A percentile compares a stretch with the other conserved stretches of the same genome.
Conservation (phyloP, 345 rosid genomes). For the Cardiospermum halicacabum region DNA sequence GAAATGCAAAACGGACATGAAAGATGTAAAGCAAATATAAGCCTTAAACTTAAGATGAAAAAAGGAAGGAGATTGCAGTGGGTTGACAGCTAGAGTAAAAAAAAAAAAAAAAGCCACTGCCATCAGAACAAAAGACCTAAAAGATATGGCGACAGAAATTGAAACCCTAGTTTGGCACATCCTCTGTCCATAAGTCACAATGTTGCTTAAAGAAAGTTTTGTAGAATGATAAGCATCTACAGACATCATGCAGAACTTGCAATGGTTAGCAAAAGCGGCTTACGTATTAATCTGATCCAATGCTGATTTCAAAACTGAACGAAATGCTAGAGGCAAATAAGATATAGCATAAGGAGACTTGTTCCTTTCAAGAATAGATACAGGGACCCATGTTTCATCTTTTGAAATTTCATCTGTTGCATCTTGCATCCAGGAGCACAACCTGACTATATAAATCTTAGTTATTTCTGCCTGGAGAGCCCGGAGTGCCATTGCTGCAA, state of each 20-base stretch:
- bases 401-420: conserved; percentile 65
- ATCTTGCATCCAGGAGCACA: conserved; percentile 95
- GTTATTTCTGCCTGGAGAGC: conserved; percentile 72
- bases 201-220: background rate
- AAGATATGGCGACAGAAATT: background rate
- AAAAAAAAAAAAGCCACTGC: background rate
- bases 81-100: background rate
- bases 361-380: conserved; percentile 89
- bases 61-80: too few relatives aligned
- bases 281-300: conserved; percentile 89
- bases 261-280: conserved; percentile 28
- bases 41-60: too few relatives aligned
- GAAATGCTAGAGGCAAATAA: conserved; percentile 82
- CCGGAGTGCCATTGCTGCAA: conserved; percentile 65
- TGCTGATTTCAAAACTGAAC: conserved; percentile 64
- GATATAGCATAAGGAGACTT: conserved; percentile 86
- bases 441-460: conserved; percentile 75
- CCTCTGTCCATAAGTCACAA: conserved; percentile 3
- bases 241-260: conserved; percentile 4
- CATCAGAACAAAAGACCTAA: background rate
- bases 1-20: too few relatives aligned
- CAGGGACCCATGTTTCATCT: conserved; percentile 87
- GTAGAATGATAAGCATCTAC: background rate
- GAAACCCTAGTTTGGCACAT: background rate
- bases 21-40: too few relatives aligned